phyloP scores from a whole-genome alignment of 352 stramenopile genomes.

The Phytophthora pini region DNA sequence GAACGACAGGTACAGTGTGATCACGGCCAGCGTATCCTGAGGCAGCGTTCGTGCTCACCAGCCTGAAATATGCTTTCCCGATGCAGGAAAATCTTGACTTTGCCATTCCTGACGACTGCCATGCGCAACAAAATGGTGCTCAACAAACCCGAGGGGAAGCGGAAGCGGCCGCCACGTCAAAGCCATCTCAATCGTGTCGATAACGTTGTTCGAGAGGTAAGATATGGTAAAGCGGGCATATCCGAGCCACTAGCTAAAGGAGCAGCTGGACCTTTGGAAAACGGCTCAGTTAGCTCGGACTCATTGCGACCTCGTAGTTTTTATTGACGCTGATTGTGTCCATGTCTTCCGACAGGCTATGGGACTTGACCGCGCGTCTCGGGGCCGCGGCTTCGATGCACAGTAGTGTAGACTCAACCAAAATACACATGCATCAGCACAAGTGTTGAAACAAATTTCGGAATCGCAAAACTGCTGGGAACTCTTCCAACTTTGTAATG shows the following conservation, averaged over 20 bases:
- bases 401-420: constrained; percentile 18
- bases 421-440: constrained; percentile 26
- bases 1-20: constrained; percentile 58
- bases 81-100: constrained; percentile 69
- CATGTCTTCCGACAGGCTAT: constrained; percentile 46
- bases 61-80: constrained; percentile 13
- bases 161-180: constrained; percentile 56
- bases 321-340: constrained; percentile 22
- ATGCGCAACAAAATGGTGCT: constrained; percentile 72
- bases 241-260: constrained; percentile 14
- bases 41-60: constrained; percentile 17
- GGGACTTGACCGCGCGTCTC: constrained; percentile 71
- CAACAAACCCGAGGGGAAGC: constrained; percentile 75
- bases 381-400: constrained; percentile 42
- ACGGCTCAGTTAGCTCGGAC: neutral
- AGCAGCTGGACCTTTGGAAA: constrained; percentile 20
- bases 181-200: constrained; percentile 59
- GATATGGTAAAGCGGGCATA: constrained; percentile 3
- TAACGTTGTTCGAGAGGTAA: constrained; percentile 72
- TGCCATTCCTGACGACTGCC: constrained; percentile 72
- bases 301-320: neutral
- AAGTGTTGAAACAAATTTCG: neutral
- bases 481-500: neutral
- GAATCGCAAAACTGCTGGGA: constrained; percentile 1
- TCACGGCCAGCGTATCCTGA: neutral